These are phyloP conservation scores for Digitaria exilis DNA, from an alignment of 202 grass and related monocot genomes.

Conservation along the genomic window DNA sequence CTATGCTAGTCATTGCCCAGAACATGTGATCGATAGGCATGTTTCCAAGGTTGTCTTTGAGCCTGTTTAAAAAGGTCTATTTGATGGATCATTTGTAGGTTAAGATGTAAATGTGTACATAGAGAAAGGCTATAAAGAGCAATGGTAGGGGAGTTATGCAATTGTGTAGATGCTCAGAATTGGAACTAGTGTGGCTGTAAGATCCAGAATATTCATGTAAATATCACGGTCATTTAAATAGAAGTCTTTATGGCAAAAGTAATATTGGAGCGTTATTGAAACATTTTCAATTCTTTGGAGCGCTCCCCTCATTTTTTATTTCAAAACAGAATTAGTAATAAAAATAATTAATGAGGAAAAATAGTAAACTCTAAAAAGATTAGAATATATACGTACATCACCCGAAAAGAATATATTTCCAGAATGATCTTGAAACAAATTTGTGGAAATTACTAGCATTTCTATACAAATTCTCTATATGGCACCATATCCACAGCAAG, in stretches of 20 bases:
- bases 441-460: too few relatives aligned
- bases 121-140: background rate
- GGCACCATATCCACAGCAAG: too few relatives aligned
- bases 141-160: background rate
- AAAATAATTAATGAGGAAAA: background rate
- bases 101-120: background rate
- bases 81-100: background rate
- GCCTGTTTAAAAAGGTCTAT: slow-evolving; percentile 22
- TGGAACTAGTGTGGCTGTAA: background rate
- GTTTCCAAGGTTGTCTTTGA: slow-evolving; percentile 78
- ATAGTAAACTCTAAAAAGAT: background rate
- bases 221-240: background rate
- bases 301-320: background rate
- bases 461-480: too few relatives aligned
- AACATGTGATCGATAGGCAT: slow-evolving; percentile 49
- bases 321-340: background rate
- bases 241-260: background rate
- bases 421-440: too few relatives aligned
- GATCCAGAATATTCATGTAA: background rate
- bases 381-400: background rate
- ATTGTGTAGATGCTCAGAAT: background rate
- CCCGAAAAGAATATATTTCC: too few relatives aligned
- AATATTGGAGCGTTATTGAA: background rate
- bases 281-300: background rate
- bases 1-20: slow-evolving; percentile 59